Evolutionary conservation across 2,329 filamentous ascomycete genomes (phyloP), one percentile per base, ranked within the genome.

Genomic region (Trichoderma aggressivum): DNA sequence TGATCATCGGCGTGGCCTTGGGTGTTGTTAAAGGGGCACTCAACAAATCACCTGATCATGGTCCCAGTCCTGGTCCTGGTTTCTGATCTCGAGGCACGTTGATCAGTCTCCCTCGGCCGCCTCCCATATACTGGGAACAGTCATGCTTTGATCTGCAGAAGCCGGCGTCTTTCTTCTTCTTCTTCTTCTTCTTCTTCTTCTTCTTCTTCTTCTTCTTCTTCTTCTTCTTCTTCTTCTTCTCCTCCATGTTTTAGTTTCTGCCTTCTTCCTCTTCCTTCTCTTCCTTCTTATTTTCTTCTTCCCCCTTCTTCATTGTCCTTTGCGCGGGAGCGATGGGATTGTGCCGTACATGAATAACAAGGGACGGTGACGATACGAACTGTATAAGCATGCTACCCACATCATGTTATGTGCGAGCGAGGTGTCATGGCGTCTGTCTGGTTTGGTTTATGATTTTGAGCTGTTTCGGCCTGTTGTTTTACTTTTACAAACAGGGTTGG

Each of bases 1-100:
- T 78, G 39, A 72, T 75, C n/a, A 68, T 78, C 8, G 77, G 77
- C 4, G 66, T 78, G 14, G 72, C 77, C 18, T 61, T 78, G 60
- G 77, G 77, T 3, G 75, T 78, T 7, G 67, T 77, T 7, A 78
- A 76, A 50, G 70, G 39, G 26, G 30, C 36, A 16, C 56, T 53
- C 30, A 67, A 71, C 63, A 55, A 43, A 24, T 53, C n/a, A 6
- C 50, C 63, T 10, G 32, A 58, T n/a, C 63, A 50, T 21, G n/a
- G n/a, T 7, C 18, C n/a, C 12, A n/a, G n/a, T 28, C 39, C 39
- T 21, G 34, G 32, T 11, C 18, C n/a, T 34, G n/a, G 28, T 28
- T 62, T 62, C 21, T 70, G 28, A 68, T 47, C 55, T 12, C n/a
- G n/a, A 34, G 24, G 24, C 34, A n/a, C 5, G 7, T 14, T 43